phyloP scores from a whole-genome alignment of 2,329 filamentous ascomycete genomes.

The Venturiaceae sp. region DNA sequence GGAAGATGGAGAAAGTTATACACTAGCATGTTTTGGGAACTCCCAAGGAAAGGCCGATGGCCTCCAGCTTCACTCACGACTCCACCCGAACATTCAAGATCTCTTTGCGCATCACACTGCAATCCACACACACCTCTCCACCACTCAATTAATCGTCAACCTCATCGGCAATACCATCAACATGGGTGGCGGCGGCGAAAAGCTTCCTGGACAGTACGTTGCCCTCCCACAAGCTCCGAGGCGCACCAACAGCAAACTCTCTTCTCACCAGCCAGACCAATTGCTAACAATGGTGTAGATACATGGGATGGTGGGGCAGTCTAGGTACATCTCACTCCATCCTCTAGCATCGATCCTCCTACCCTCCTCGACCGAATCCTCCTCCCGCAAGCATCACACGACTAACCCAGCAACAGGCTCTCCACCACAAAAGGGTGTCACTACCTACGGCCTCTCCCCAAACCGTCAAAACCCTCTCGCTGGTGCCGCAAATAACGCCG shows the following conservation, averaged over 20 bases:
- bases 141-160: background rate
- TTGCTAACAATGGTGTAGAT: constrained; percentile 2
- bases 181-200: constrained; percentile 32
- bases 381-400: constrained; percentile 3
- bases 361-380: background rate
- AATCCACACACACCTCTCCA: background rate
- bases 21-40: no score
- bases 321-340: constrained; percentile 51
- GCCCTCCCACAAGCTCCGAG: background rate
- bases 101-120: background rate
- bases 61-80: background rate
- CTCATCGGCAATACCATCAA: background rate
- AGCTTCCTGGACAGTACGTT: constrained; percentile 27
- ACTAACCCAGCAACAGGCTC: constrained; percentile 4
- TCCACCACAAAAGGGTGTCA: constrained; percentile 46
- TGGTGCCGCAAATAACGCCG: constrained; percentile 64
- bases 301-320: constrained; percentile 60
- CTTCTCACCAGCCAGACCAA: constrained; percentile 1
- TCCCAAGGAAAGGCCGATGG: no score
- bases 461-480: constrained; percentile 88
- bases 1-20: background rate
- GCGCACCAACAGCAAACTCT: constrained; percentile 8
- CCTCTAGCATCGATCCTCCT: background rate
- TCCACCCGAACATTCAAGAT: background rate
- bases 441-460: constrained; percentile 65